These are phyloP conservation scores for Pisolithus marmoratus DNA, from an alignment of 768 basidiomycete genomes.

Conservation along the genomic window DNA sequence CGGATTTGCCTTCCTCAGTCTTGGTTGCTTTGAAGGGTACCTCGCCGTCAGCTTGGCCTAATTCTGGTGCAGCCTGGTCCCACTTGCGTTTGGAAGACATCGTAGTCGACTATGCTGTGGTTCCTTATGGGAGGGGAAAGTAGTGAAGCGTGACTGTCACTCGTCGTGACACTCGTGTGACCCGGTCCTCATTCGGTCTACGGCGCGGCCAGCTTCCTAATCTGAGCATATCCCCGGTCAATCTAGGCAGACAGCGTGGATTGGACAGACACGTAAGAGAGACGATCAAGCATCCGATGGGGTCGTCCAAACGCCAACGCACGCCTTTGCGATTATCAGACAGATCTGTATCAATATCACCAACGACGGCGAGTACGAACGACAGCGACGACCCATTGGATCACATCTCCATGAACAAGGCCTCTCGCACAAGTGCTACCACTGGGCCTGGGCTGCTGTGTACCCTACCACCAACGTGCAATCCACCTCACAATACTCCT, in stretches of 20 bases:
- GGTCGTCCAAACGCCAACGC: constrained; percentile 28
- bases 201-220: constrained; percentile 7
- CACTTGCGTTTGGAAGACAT: constrained; percentile 80
- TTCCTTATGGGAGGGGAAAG: background rate
- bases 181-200: constrained; percentile 7
- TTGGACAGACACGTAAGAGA: constrained; percentile 2
- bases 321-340: constrained; percentile 23
- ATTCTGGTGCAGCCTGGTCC: constrained; percentile 60
- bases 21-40: constrained; percentile 41
- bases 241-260: background rate
- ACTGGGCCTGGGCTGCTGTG: constrained; percentile 49
- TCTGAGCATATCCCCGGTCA: background rate
- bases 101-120: background rate
- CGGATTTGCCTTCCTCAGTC: constrained; percentile 45
- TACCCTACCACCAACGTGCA: constrained; percentile 80
- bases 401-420: constrained; percentile 28
- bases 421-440: constrained; percentile 24
- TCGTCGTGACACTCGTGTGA: constrained; percentile 9
- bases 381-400: constrained; percentile 1
- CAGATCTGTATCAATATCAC: constrained; percentile 22
- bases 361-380: constrained; percentile 14
- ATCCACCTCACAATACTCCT: constrained; percentile 44
- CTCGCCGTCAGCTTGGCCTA: constrained; percentile 34
- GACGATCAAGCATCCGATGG: constrained; percentile 15
- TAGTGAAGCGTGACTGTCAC: constrained; percentile 2